Evolutionary conservation across 2,329 filamentous ascomycete genomes (phyloP), one percentile per base, ranked within the genome.

Genomic region (Beauveria sp.): DNA sequence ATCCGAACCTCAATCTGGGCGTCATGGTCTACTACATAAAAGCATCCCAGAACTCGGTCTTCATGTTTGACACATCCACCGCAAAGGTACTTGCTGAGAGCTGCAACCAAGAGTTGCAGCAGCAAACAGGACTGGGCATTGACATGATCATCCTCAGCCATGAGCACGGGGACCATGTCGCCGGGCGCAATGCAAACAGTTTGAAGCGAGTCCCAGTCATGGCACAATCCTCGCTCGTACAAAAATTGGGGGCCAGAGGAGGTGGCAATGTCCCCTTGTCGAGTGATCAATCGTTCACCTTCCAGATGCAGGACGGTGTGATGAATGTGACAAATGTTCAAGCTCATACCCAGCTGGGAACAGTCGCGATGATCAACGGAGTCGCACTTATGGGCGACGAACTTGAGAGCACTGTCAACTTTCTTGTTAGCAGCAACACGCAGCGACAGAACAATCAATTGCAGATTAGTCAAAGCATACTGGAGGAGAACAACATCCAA

Each of bases 21-120:
- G 54, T 56, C 28, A 56, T 56, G 54, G 54, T 56, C 20, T 56
- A 56, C 54, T 56, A 56, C 28, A n/a, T 56, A 7, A 56, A 40
- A 37, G 28, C 54, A 5, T 56, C 54, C 3, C 54, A 12, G 10
- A 56, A 37, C 28, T 48, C 54, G 7, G 54, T 26, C n/a, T 47
- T 56, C 43, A 56, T 56, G 54, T 56, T 56, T 24, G 54, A 56
- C 43, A 56, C 54, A 7, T 56, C 54, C 3, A 56, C 54, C 2
- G 54, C 54, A 37, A n/a, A 47, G 41, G 28, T 56, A 12, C 43
- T 56, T 9, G 54, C 54, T 30, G 54, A 56, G 26, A 47, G 54
- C 41, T 56, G 54, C 54, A 56, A 56, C 14, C 26, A 56, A 24
- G n/a, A 56, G 10, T 18, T 56, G 43, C 54, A 22, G 43, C 54